Evolutionary conservation across 768 basidiomycete species (phyloP), one percentile per base, ranked within the genome.

Genomic region (Sarcodon aspratus): DNA sequence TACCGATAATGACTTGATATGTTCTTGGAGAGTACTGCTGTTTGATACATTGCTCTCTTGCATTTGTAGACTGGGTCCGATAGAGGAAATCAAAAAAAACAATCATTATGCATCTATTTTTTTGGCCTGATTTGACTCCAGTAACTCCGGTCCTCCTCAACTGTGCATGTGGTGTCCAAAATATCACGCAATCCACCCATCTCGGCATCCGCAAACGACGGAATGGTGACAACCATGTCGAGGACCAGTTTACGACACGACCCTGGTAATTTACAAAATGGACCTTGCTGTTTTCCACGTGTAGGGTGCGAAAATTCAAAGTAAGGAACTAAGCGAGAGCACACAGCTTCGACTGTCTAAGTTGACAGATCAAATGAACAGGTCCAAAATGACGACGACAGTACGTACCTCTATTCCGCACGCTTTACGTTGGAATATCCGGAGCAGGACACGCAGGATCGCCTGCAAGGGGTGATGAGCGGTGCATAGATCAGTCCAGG

Each of bases 251-350:
- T 66, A 49, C 79, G 74, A 38, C 80, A 53, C 11, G 65, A 52
- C 2, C 50, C 34, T 11, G 78, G 73, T n/a, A 96, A 66, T 60
- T 78, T 85, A 47, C 68, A 63, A 66, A 81, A 97, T 18, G 94
- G 94, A 0, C 94, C 95, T 12, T 68, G 66, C 33, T 93, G 59
- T 48, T 71, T 67, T 8, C 92, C 93, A 44, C 81, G 84, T 31
- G 68, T 67, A n/a, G 87, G 71, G 61, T 96, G 92, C 9, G 65
- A 68, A 42, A 94, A 72, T 57, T 70, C 71, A 66, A 96, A 97
- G 66, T 80, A 96, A 15, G 92, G 91, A 9, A 74, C 65, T 7
- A 95, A 68, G 18, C 83, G 79, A 13, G 77, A 71, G 50, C 71
- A 69, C 44, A 91, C 63, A 42, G 69, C 58, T 36, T 64, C 44